phyloP scores from a whole-genome alignment of 805 yeast genomes.

The Pichia occidentalis region DNA sequence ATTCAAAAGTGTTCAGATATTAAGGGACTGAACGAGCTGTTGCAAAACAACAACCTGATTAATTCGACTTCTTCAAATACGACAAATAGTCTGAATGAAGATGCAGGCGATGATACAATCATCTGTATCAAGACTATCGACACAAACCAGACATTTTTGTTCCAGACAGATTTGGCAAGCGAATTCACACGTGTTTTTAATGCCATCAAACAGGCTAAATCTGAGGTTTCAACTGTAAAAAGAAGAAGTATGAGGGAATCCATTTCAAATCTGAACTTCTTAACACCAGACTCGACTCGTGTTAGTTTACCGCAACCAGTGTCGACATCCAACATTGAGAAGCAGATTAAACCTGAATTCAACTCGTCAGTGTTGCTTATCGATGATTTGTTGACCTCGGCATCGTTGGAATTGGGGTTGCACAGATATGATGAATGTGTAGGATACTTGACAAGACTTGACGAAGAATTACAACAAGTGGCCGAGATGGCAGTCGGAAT shows the following conservation, averaged over 20 bases:
- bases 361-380: constrained; percentile 24
- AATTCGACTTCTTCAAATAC: constrained; percentile 9
- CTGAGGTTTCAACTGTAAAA: constrained; percentile 22
- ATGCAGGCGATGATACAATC: constrained; percentile 13
- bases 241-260: constrained; percentile 40
- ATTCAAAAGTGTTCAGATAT: constrained; percentile 14
- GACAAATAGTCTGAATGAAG: background rate
- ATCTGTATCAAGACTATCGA: constrained; percentile 17
- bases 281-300: constrained; percentile 45
- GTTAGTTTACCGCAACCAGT: constrained; percentile 29
- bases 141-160: constrained; percentile 37
- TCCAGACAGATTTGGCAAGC: constrained; percentile 54
- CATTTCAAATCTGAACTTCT: constrained; percentile 33
- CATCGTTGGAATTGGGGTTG: constrained; percentile 44
- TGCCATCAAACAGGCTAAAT: constrained; percentile 50
- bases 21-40: constrained; percentile 4
- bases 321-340: constrained; percentile 14
- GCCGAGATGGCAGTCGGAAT: constrained; percentile 8
- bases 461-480: constrained; percentile 18
- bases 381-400: constrained; percentile 44
- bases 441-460: constrained; percentile 23
- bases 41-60: constrained; percentile 8
- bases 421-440: constrained; percentile 40
- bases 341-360: constrained; percentile 17
- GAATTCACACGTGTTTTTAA: constrained; percentile 49